Evolutionary conservation across 2,329 filamentous ascomycete species (phyloP).

Genomic region (Exophiala aquamarina): DNA sequence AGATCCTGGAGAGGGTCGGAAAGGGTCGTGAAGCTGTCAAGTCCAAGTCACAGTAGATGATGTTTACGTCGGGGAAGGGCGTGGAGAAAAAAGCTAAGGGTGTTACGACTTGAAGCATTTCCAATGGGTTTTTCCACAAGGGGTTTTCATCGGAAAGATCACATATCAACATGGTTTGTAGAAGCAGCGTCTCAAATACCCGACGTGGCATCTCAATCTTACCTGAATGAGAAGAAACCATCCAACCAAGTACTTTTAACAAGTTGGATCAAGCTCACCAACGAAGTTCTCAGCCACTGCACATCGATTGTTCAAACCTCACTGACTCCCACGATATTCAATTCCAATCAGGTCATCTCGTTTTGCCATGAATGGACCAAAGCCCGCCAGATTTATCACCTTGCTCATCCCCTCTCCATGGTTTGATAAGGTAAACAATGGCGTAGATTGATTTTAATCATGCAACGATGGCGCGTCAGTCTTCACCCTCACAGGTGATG

Average conservation of each 20-base stretch:
- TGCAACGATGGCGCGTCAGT: slow-evolving; percentile 49
- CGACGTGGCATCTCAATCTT: slow-evolving; percentile 15
- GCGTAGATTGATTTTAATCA: slow-evolving; percentile 69
- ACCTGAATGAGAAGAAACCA: slow-evolving; percentile 13
- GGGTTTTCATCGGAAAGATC: slow-evolving; percentile 5
- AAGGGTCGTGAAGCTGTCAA: slow-evolving; percentile 48
- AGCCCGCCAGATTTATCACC: slow-evolving; percentile 81
- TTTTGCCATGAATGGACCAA: neutral
- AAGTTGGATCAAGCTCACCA: too few species aligned
- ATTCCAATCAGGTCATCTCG: neutral
- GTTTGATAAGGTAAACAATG: slow-evolving; percentile 92
- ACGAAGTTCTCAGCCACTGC: too few species aligned
- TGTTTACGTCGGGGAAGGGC: too few species aligned
- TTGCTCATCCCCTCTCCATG: slow-evolving; percentile 62
- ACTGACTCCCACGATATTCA: neutral
- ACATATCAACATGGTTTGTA: slow-evolving; percentile 8
- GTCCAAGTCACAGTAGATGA: slow-evolving; percentile 14
- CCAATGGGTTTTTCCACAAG: neutral
- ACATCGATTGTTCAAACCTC: neutral
- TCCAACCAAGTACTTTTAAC: neutral
- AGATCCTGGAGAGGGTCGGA: slow-evolving; percentile 47
- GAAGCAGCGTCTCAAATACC: slow-evolving; percentile 18
- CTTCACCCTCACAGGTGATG: slow-evolving; percentile 18
- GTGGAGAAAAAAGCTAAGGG: neutral
- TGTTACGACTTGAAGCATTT: slow-evolving; percentile 4